Percentiles rank a stretch among this genome's conserved stretches.
These are phyloP conservation scores for Apophysomyces trapeziformis DNA, from an alignment of 371 early-diverging fungal species.

Conservation along the genomic window DNA sequence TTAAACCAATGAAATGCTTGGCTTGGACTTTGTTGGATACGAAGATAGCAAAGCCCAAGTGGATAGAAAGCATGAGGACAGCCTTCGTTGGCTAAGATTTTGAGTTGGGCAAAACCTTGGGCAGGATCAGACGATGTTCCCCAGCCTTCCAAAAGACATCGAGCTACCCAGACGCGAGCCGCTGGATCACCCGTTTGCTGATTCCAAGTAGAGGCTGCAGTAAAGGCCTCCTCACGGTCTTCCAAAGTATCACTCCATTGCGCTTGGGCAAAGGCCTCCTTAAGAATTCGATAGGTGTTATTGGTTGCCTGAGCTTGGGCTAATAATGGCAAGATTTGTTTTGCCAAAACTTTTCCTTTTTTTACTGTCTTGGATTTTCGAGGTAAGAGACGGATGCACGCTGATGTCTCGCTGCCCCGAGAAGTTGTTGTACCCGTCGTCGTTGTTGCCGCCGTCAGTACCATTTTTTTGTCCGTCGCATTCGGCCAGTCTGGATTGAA, in stretches of 20 bases:
- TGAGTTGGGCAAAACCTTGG: conserved; percentile 35
- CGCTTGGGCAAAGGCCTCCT: conserved; percentile 25
- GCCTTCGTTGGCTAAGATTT: conserved; percentile 31
- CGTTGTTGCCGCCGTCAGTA: background rate
- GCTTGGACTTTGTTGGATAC: background rate
- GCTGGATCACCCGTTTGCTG: conserved; percentile 28
- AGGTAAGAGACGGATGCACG: background rate
- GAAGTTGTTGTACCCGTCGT: background rate
- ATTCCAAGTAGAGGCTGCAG: conserved; percentile 36
- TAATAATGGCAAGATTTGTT: background rate
- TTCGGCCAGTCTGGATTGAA: conserved; percentile 8
- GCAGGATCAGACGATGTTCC: conserved; percentile 33
- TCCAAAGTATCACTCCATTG: conserved; percentile 22
- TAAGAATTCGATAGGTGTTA: conserved; percentile 18
- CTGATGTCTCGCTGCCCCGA: background rate
- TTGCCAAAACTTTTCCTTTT: background rate
- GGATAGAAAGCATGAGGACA: conserved; percentile 47
- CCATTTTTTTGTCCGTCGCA: conserved; percentile 1
- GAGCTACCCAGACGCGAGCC: conserved; percentile 45
- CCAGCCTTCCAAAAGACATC: conserved; percentile 49
- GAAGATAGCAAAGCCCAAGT: conserved; percentile 42
- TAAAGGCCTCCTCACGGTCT: conserved; percentile 35
- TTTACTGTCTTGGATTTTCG: background rate
- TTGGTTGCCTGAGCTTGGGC: conserved; percentile 5
- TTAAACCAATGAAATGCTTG: conserved; percentile 67